Evolutionary conservation across 805 yeast species (phyloP), one percentile per base, ranked within the genome.

Genomic region (Kodamaea jinghongensis): DNA sequence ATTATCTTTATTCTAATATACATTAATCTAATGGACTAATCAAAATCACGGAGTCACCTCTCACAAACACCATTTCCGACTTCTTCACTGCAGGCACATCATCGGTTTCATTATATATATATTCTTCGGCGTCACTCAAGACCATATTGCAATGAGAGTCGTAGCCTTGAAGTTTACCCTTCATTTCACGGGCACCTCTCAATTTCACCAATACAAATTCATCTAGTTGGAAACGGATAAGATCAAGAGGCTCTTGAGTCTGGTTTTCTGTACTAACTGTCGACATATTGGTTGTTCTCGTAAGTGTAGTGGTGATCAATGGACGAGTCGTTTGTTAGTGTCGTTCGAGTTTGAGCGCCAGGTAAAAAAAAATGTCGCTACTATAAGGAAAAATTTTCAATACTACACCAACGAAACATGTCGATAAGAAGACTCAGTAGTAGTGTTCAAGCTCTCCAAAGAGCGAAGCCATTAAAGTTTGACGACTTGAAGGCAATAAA

Each of bases 111-210:
- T 71, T 70, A 58, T 77, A 86, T 28, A 90, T 79, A 1, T 85
- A 86, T 58, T 93, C 99, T 39, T 75, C 76, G 6, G 96, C 96
- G 53, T 93, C 95, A 50, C 97, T 88, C 47, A 93, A 75, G 28
- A 93, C 96, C 73, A 93, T 79, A 60, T 95, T 93, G 65, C 98
- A 93, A 65, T 91, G 99, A 34, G 95, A 85, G 65, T 91, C 99
- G 65, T 86, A 91, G 1, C 96, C 95, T 61, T 90, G 98, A 39
- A 93, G 71, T 46, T 78, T 81, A 3, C 99, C 99, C 20, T 79
- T 78, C 65, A 93, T 76, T 58, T 91, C 96, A 54, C 99, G 77
- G 48, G 93, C 91, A 14, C 96, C 98, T 60, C 98, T 81, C 44
- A 93, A 76, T 59, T 93, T 93, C 42, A 93, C 91, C 55, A 79